Base-by-base conservation (phyloP, 306 rosid genomes). In the Vigna trinervia region DNA sequence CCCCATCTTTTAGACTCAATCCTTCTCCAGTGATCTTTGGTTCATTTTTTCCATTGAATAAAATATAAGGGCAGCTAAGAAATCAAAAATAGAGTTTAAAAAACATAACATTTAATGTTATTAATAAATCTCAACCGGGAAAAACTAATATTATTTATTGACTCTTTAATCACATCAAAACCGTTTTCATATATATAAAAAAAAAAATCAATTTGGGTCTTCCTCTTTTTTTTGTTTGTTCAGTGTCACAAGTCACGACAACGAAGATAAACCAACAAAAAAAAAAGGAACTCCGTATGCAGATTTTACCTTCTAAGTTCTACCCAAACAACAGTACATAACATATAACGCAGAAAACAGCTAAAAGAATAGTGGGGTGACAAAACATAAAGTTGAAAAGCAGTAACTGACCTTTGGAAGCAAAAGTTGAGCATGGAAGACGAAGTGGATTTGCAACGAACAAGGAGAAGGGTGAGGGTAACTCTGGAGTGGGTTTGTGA, bases 381-480 rank as follows among this genome's bases (percentile, higher is more conserved):
- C 13, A 34, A 4, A 39, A 64, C 3, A 41, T 11, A 4, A 6
- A 74, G 74, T 15, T 45, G 61, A n/a, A 47, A 79, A 38, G 50
- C 28, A 50, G 19, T 1, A 34, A 71, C 56, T 62, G 45, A 87
- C 96, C 91, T 82, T 80, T 85, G 78, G 52, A 36, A 70, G 75
- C 34, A 15, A 84, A 63, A 64, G 82, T 52, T 20, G 76, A 32
- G 52, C 47, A 70, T 3, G 71, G 65, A 51, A 39, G 73, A 41
- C 46, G 80, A 53, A 82, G 67, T 5, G 87, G 46, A 39, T 38
- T 75, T 48, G 77, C 34, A 56, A 67, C 2, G 11, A 78, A 61
- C 9, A 77, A 56, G 54, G 83, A 78, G 75, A 84, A 73, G 30
- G 77, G 36, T 36, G 51, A 52, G 50, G 83, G 7, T 8, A 43